Conservation (phyloP, 768 basidiomycete genomes). For the Tulasnella sp. region DNA sequence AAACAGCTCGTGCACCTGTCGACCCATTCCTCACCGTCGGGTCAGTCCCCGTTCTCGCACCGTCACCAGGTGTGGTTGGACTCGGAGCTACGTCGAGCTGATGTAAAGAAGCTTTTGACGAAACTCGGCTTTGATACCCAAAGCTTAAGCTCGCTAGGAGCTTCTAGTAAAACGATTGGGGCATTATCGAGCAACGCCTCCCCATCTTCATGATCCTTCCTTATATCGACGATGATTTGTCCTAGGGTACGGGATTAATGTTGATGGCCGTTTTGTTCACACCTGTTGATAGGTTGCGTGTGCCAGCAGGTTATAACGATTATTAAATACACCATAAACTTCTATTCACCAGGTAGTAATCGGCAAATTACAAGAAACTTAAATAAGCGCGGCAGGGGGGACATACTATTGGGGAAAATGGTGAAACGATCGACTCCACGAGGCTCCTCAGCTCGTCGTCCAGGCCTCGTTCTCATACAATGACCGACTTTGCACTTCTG, state of each 20-base stretch:
- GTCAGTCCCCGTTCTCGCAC: not conserved
- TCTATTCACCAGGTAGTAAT: too few species aligned
- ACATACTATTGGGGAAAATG: too few species aligned
- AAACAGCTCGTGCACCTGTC: not conserved
- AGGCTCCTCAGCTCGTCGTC: too few species aligned
- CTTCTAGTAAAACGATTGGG: not conserved
- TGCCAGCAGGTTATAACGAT: too few species aligned
- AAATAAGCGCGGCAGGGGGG: too few species aligned
- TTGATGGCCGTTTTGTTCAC: too few species aligned
- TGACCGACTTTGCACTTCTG: not conserved
- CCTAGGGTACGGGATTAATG: not conserved
- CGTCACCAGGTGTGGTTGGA: conserved; percentile 15
- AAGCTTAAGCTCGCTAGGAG: not conserved
- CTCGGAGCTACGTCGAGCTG: conserved; percentile 8
- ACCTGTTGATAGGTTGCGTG: too few species aligned
- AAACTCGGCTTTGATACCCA: not conserved
- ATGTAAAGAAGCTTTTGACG: conserved; percentile 10
- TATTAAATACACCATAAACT: too few species aligned
- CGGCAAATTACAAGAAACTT: too few species aligned
- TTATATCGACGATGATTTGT: not conserved
- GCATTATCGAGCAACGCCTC: not conserved
- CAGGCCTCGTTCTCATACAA: not conserved
- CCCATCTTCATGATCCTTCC: not conserved
- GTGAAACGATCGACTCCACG: too few species aligned
- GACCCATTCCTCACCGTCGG: not conserved